A percentile compares a stretch with the other conserved stretches of the same genome.
Conservation (phyloP, 2,329 filamentous ascomycete species). For the Verticillium albo-atrum region DNA sequence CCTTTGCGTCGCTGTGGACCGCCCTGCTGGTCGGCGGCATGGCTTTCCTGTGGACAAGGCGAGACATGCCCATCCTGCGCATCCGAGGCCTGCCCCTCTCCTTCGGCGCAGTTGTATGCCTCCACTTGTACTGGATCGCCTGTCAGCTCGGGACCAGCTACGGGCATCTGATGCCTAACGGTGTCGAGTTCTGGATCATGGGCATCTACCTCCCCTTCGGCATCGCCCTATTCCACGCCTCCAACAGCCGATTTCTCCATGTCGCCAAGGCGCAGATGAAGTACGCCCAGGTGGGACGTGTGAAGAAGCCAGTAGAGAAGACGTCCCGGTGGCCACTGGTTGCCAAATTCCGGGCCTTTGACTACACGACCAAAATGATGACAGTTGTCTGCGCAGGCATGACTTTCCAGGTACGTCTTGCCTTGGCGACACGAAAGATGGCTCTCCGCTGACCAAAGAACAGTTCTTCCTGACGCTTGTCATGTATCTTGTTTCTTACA, state of each 20-base stretch:
- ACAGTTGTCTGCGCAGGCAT: slow-evolving; percentile 49
- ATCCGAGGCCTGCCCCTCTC: slow-evolving; percentile 23
- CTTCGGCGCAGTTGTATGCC: slow-evolving; percentile 27
- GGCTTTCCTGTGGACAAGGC: slow-evolving; percentile 32
- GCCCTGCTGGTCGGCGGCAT: slow-evolving; percentile 32
- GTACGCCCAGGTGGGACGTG: slow-evolving; percentile 10
- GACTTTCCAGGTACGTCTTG: slow-evolving; percentile 44
- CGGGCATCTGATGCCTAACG: slow-evolving; percentile 39
- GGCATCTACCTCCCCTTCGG: slow-evolving; percentile 59
- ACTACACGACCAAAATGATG: slow-evolving; percentile 45
- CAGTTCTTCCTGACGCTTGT: slow-evolving; percentile 55
- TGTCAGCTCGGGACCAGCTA: slow-evolving; percentile 33
- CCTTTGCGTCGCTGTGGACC: slow-evolving; percentile 32
- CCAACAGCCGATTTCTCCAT: slow-evolving; percentile 56
- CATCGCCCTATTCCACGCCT: slow-evolving; percentile 62
- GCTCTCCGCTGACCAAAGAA: background rate
- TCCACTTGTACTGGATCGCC: slow-evolving; percentile 39
- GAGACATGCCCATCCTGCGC: slow-evolving; percentile 33
- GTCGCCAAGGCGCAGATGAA: slow-evolving; percentile 48
- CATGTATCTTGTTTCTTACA: slow-evolving; percentile 59
- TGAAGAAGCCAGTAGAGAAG: slow-evolving; percentile 6
- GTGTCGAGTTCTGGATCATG: slow-evolving; percentile 63
- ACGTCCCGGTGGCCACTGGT: slow-evolving; percentile 20
- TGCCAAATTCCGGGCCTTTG: slow-evolving; percentile 32
- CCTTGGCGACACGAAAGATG: background rate